Percentiles rank a stretch among this genome's conserved stretches.
Conservation (phyloP, 1,139 yeast genomes). For the Kluyveromyces sp. region DNA sequence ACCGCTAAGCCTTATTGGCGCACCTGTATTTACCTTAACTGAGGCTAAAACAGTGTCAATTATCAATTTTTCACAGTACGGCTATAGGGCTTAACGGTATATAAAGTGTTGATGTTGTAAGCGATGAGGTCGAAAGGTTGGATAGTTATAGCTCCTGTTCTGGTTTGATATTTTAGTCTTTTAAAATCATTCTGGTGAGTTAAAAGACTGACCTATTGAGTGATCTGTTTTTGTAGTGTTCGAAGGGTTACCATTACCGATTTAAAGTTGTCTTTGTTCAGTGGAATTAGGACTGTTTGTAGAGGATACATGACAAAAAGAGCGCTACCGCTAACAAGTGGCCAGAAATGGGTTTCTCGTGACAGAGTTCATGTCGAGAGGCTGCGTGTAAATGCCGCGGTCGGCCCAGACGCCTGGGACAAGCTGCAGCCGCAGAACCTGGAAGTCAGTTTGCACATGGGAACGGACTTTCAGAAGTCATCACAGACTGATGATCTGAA, state of each 20-base stretch:
- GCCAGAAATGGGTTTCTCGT: conserved; percentile 1
- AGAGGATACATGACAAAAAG: conserved; percentile 3
- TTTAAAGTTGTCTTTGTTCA: background rate
- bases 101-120: background rate
- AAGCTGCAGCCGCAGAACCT: conserved; percentile 67
- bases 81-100: too few species aligned
- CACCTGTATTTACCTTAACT: background rate
- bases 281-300: background rate
- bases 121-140: background rate
- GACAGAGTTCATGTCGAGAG: conserved; percentile 56
- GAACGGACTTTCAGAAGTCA: conserved; percentile 65
- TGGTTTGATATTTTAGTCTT: background rate
- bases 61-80: background rate
- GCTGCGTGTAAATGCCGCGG: conserved; percentile 54
- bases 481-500: conserved; percentile 70
- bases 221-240: background rate
- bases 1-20: background rate
- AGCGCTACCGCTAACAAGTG: background rate
- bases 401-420: conserved; percentile 75
- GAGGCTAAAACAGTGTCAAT: background rate
- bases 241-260: background rate
- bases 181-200: background rate
- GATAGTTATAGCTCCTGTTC: background rate
- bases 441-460: conserved; percentile 48
- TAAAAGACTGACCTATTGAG: background rate